Evolutionary conservation across 1,139 yeast genomes (phyloP).

Genomic region (Yamadazyma epiphylla): DNA sequence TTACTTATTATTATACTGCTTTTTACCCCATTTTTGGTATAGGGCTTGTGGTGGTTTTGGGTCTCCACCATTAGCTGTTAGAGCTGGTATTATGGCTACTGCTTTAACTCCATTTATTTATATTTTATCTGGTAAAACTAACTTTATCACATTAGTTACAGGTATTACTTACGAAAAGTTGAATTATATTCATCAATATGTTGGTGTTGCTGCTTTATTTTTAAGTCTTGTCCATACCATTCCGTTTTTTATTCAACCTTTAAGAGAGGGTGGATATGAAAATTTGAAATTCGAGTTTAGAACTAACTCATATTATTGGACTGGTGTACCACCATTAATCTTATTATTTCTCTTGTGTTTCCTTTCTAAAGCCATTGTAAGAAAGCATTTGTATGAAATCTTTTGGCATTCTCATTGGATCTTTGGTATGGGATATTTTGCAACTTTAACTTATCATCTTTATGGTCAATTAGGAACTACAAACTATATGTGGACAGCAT

Average conservation of each 20-base stretch:
- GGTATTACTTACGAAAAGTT: conserved; percentile 56
- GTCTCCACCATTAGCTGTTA: conserved; percentile 58
- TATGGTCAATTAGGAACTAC: conserved; percentile 34
- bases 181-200: conserved; percentile 51
- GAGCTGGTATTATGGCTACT: conserved; percentile 51
- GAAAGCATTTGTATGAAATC: conserved; percentile 47
- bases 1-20: conserved; percentile 43
- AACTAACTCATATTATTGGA: conserved; percentile 18
- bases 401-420: conserved; percentile 61
- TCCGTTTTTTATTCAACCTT: conserved; percentile 48
- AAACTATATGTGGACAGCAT: conserved; percentile 52
- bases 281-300: conserved; percentile 15
- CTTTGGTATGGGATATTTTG: conserved; percentile 51
- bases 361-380: conserved; percentile 40
- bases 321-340: conserved; percentile 44
- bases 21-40: conserved; percentile 53
- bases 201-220: conserved; percentile 41
- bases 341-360: conserved; percentile 45
- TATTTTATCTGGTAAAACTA: conserved; percentile 51
- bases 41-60: conserved; percentile 58
- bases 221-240: conserved; percentile 51
- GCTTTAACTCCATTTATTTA: conserved; percentile 53
- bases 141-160: conserved; percentile 46
- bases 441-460: conserved; percentile 50
- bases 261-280: conserved; percentile 48